A percentile compares a stretch with the other conserved stretches of the same genome.
These are phyloP conservation scores for Stephania japonica DNA, from an alignment of 164 flowering plant species.

Conservation along the genomic window DNA sequence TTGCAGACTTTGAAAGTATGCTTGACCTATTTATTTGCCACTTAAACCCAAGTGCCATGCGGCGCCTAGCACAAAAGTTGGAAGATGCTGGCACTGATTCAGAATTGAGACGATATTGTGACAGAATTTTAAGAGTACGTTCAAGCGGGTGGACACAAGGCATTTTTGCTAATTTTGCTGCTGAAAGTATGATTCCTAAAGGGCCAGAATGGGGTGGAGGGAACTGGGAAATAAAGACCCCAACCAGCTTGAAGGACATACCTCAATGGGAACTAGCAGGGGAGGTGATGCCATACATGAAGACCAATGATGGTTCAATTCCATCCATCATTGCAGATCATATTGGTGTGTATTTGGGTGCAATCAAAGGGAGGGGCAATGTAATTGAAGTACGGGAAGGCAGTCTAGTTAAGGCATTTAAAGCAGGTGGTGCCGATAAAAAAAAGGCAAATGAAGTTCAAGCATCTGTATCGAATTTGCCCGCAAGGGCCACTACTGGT, in stretches of 20 bases:
- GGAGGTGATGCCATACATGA: constrained; percentile 98
- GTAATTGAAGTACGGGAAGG: constrained; percentile 87
- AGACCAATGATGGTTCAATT: constrained; percentile 85
- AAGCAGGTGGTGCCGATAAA: constrained; percentile 36
- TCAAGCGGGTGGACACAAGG: constrained; percentile 99
- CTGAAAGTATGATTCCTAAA: constrained; percentile 99
- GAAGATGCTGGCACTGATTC: constrained; percentile 84
- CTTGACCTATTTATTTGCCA: constrained; percentile 96
- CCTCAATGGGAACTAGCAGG: constrained; percentile 97
- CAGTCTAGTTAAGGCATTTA: constrained; percentile 72
- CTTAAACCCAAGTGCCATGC: constrained; percentile 98
- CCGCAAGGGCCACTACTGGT: constrained; percentile 31
- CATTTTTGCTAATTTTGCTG: constrained; percentile 98
- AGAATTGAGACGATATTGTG: constrained; percentile 91
- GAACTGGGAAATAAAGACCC: constrained; percentile 99
- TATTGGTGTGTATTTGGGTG: constrained; percentile 92
- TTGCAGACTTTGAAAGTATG: constrained; percentile 91
- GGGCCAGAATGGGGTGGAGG: constrained; percentile 99
- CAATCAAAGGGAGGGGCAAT: constrained; percentile 90
- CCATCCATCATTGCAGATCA: constrained; percentile 86
- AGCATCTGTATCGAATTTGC: constrained; percentile 30
- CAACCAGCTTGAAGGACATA: constrained; percentile 59
- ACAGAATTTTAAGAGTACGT: constrained; percentile 88
- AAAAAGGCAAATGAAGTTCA: constrained; percentile 41
- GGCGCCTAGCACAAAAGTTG: constrained; percentile 94